Conservation (phyloP, 257 asterid genomes). For the Nicotiana obtusifolia region DNA sequence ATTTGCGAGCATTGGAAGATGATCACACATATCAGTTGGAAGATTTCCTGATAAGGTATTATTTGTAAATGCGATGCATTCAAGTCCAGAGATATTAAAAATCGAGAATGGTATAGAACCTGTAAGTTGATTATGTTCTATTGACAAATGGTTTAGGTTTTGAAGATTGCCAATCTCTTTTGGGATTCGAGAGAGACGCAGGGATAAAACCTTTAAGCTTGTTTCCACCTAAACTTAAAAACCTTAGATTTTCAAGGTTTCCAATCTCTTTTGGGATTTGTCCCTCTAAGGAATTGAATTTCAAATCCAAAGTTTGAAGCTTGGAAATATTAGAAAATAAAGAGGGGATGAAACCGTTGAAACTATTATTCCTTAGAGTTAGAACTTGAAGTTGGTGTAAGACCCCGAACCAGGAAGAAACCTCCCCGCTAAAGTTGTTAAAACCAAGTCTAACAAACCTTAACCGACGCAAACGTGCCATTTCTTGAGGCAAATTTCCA, state of each 20-base stretch:
- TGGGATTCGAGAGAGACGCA: not conserved
- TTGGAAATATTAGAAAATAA: slow-evolving; percentile 4
- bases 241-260: not conserved
- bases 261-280: not conserved
- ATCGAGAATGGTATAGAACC: not conserved
- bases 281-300: slow-evolving; percentile 3
- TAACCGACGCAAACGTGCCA: not conserved
- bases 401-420: slow-evolving; percentile 16
- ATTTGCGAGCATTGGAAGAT: not conserved
- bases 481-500: no score
- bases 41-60: not conserved
- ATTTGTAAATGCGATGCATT: not conserved
- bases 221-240: no score
- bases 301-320: slow-evolving; percentile 3
- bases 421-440: slow-evolving; percentile 21
- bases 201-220: no score
- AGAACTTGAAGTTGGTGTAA: slow-evolving; percentile 15
- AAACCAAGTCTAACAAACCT: not conserved
- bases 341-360: slow-evolving; percentile 13
- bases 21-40: not conserved
- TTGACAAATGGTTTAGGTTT: not conserved
- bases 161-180: not conserved
- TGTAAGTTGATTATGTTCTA: not conserved
- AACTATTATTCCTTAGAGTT: slow-evolving; percentile 12
- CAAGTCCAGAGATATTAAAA: not conserved